Evolutionary conservation across 139 green algal species (phyloP), one percentile per base, ranked within the genome.

Genomic region (Picochlorum sp.): DNA sequence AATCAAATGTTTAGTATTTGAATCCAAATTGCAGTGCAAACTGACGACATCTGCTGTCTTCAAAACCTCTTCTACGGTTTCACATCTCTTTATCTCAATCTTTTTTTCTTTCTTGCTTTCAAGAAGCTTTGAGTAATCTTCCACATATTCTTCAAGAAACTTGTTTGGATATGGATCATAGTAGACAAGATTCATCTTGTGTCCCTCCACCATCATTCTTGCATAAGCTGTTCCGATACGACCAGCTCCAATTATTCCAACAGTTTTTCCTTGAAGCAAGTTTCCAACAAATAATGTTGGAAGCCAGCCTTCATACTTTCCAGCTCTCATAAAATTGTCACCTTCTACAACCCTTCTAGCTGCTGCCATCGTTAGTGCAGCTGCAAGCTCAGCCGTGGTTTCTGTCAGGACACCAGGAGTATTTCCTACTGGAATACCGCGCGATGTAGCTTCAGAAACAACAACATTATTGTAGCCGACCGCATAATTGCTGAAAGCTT

Each of bases 131-230:
- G 76, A 78, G 62, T 97, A 97, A 31, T 78, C 69, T 10, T 33
- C 55, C 33, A 79, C 78, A 54, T 87, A 89, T 33, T 79, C 68
- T 72, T 89, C 83, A 53, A 88, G 69, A 32, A 67, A 67, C 32
- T 68, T 83, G 81, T 93, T 93, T 43, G 80, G 90, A 79, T 94
- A 96, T 25, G 86, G 84, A 69, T 98, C 90, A 58, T 83, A 96
- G 74, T 98, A 98, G 6, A 98, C 72, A 9, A 98, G 59, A 79
- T 98, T 81, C 84, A 96, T 96, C 72, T 98, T 98, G 87, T 98
- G 94, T 1, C 91, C 91, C 69, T 98, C 91, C 28, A 90, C 86
- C 85, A 98, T 94, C 91, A 98, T 98, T 63, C 85, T 79, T 2
- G 91, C 93, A 59, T 98, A 98, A 1, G 90, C 89, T 13, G 68